Conservation (phyloP, 106 monocot genomes). For the Phalaenopsis equestris region DNA sequence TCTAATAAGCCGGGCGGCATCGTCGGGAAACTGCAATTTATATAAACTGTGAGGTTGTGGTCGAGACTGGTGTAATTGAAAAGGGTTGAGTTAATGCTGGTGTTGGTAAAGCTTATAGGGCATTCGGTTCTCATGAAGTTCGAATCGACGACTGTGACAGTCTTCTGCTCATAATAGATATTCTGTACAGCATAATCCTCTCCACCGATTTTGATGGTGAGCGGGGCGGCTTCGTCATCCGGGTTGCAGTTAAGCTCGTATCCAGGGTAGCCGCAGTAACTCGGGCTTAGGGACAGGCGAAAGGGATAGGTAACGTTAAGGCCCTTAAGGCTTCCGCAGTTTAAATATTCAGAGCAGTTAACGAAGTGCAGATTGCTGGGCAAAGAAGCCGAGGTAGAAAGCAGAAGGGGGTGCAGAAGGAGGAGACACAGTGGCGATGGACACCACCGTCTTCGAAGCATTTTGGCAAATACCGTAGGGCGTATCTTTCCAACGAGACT, state of each 20-base stretch:
- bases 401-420: background rate
- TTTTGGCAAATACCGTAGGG: background rate
- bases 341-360: background rate
- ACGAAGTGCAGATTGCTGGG: background rate
- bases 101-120: background rate
- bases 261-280: constrained; percentile 16
- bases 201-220: constrained; percentile 5
- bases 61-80: background rate
- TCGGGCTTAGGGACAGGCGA: background rate
- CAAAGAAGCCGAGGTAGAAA: background rate
- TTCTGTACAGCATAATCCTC: background rate
- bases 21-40: constrained; percentile 9
- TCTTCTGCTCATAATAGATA: constrained; percentile 5
- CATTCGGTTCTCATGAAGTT: background rate
- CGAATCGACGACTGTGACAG: background rate
- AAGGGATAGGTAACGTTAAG: constrained; percentile 17
- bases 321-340: background rate
- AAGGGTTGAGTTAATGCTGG: constrained; percentile 5
- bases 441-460: background rate
- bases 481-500: too few relatives aligned
- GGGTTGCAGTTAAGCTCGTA: constrained; percentile 11
- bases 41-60: constrained; percentile 8
- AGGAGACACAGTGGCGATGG: background rate
- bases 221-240: background rate
- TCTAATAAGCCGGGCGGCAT: background rate